These are phyloP conservation scores for Ascochyta koolunga DNA, from an alignment of 2,329 filamentous ascomycete genomes.

Conservation along the genomic window DNA sequence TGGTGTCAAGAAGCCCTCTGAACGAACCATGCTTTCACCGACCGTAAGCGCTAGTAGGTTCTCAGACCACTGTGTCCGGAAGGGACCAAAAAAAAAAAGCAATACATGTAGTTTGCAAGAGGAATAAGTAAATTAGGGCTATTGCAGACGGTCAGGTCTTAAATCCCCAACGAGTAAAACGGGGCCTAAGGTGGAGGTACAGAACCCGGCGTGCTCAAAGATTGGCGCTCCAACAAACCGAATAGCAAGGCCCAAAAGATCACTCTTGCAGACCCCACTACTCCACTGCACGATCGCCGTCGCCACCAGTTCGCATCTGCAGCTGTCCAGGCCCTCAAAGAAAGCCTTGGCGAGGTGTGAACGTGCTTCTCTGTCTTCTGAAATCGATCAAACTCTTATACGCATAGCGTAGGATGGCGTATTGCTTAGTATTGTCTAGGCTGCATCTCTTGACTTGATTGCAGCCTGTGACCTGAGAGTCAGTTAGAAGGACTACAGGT, in stretches of 20 bases:
- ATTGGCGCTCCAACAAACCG: background rate
- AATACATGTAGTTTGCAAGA: too few relatives aligned
- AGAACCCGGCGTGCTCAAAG: background rate
- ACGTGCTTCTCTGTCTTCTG: background rate
- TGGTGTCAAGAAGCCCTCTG: too few relatives aligned
- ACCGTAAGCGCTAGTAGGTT: too few relatives aligned
- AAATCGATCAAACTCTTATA: background rate
- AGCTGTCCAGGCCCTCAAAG: background rate
- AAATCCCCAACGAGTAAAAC: too few relatives aligned
- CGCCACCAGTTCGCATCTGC: conserved; percentile 11
- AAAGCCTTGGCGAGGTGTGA: conserved; percentile 3
- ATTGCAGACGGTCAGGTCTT: background rate
- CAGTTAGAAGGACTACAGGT: background rate
- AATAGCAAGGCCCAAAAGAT: background rate
- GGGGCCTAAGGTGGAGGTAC: background rate
- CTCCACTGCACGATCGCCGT: conserved; percentile 12
- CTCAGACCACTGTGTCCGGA: background rate
- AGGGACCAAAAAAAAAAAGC: background rate
- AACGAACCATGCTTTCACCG: too few relatives aligned
- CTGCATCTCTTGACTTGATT: background rate
- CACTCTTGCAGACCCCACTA: conserved; percentile 10
- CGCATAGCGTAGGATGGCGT: background rate
- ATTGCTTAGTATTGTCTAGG: background rate
- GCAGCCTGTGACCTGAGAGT: background rate
- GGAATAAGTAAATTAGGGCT: too few relatives aligned